A percentile compares a stretch with the other conserved stretches of the same genome.
Conservation (phyloP, 1,284 basidiomycete genomes). For the Ustilago lituana region DNA sequence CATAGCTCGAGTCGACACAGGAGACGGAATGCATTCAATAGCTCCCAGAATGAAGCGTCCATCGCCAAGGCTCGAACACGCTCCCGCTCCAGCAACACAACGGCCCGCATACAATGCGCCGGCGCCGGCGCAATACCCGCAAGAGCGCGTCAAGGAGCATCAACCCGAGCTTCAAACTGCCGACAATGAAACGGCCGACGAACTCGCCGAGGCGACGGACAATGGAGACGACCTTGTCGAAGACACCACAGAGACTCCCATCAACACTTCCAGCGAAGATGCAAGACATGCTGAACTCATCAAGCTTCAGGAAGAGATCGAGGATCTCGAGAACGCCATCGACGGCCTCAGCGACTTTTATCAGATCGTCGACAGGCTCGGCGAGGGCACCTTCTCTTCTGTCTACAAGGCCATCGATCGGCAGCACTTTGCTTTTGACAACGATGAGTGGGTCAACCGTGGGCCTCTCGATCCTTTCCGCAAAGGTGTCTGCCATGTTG, state of each 20-base stretch:
- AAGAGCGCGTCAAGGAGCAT: constrained; percentile 1
- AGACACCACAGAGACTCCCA: constrained; percentile 14
- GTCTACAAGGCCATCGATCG: constrained; percentile 96
- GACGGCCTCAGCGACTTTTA: constrained; percentile 74
- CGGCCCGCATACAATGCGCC: constrained; percentile 11
- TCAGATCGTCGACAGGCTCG: constrained; percentile 85
- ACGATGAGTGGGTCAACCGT: constrained; percentile 75
- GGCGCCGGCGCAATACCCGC: neutral
- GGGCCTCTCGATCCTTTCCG: constrained; percentile 37
- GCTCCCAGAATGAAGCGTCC: neutral
- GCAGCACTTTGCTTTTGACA: constrained; percentile 80
- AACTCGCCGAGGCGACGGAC: constrained; percentile 12
- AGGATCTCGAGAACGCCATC: constrained; percentile 81
- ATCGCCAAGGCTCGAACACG: neutral
- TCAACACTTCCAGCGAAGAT: constrained; percentile 41
- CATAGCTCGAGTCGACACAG: no score
- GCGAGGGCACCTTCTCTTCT: constrained; percentile 96
- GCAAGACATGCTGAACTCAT: constrained; percentile 37
- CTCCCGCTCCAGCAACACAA: neutral
- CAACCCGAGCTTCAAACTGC: neutral
- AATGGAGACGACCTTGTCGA: constrained; percentile 22
- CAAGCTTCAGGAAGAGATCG: constrained; percentile 61
- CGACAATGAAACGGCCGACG: constrained; percentile 5
- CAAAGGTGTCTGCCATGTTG: constrained; percentile 76
- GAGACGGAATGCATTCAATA: no score